Percentiles rank a stretch among this genome's conserved stretches.
Evolutionary conservation across 441 rosid species (phyloP).

Genomic region (Codiaeum variegatum): DNA sequence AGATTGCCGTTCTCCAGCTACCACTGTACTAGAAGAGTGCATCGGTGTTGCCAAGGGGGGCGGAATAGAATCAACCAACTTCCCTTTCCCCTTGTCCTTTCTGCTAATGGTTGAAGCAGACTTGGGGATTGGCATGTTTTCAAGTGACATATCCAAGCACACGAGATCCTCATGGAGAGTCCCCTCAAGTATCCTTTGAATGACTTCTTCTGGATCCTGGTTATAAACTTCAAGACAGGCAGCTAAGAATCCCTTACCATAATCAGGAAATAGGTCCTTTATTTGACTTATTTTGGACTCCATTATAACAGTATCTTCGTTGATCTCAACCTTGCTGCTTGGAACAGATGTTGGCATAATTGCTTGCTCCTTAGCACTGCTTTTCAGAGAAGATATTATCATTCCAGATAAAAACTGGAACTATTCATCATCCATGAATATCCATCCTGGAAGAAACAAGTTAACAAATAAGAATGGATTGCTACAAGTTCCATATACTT

Average conservation of each 20-base stretch:
- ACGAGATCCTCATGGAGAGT: slow-evolving; percentile 79
- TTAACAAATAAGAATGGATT: slow-evolving; percentile 5
- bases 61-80: slow-evolving; percentile 46
- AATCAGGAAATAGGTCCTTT: slow-evolving; percentile 89
- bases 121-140: slow-evolving; percentile 54
- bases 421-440: slow-evolving; percentile 72
- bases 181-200: slow-evolving; percentile 90
- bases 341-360: slow-evolving; percentile 28
- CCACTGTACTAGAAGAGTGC: slow-evolving; percentile 18
- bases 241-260: slow-evolving; percentile 76
- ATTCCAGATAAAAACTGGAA: slow-evolving; percentile 74
- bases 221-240: slow-evolving; percentile 91
- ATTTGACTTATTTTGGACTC: slow-evolving; percentile 88
- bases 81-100: slow-evolving; percentile 91
- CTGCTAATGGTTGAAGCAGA: slow-evolving; percentile 37
- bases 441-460: slow-evolving; percentile 63
- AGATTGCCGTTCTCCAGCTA: slow-evolving; percentile 25
- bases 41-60: slow-evolving; percentile 15
- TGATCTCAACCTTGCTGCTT: slow-evolving; percentile 40
- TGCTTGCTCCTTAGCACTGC: slow-evolving; percentile 31
- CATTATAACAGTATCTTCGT: slow-evolving; percentile 68
- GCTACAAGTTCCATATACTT: neutral
- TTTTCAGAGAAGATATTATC: slow-evolving; percentile 35
- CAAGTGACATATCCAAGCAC: slow-evolving; percentile 61
- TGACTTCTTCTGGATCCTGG: slow-evolving; percentile 89